Conservation (phyloP, 169 alveolate species). For the Nephromyces sp. region DNA sequence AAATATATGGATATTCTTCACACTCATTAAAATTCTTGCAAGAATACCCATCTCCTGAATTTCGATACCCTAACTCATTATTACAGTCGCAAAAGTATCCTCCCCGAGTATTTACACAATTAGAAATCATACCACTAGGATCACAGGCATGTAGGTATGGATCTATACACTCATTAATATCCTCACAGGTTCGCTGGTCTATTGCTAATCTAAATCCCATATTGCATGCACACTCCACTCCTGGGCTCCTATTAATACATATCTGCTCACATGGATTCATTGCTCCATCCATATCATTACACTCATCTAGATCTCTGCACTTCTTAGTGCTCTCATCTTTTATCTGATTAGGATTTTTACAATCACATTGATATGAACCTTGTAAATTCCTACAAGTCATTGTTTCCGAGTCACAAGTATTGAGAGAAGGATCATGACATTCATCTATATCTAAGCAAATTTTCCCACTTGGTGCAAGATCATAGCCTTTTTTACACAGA, state of each 20-base stretch:
- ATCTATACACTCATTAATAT: constrained; percentile 41
- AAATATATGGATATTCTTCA: constrained; percentile 42
- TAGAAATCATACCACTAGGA: constrained; percentile 30
- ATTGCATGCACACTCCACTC: constrained; percentile 35
- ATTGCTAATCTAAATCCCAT: constrained; percentile 29
- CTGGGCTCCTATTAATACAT: constrained; percentile 33
- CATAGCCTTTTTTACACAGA: constrained; percentile 33
- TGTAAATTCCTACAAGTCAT: constrained; percentile 37
- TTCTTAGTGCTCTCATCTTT: constrained; percentile 31
- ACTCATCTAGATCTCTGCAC: constrained; percentile 40
- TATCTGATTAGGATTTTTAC: constrained; percentile 33
- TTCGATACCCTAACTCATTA: constrained; percentile 28
- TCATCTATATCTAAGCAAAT: constrained; percentile 44
- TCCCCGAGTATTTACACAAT: constrained; percentile 37
- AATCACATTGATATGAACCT: constrained; percentile 41
- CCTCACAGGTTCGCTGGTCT: constrained; percentile 40
- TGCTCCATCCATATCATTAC: constrained; percentile 39
- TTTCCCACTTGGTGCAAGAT: constrained; percentile 26
- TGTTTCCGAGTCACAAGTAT: constrained; percentile 34
- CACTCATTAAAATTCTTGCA: constrained; percentile 45
- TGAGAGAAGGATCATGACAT: constrained; percentile 26
- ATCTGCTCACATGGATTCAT: constrained; percentile 41
- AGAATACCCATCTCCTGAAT: constrained; percentile 16
- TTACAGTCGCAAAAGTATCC: constrained; percentile 42
- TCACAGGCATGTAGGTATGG: constrained; percentile 35